Conservation (phyloP, 148 eudicot genomes). For the Dianthus caryophyllus region DNA sequence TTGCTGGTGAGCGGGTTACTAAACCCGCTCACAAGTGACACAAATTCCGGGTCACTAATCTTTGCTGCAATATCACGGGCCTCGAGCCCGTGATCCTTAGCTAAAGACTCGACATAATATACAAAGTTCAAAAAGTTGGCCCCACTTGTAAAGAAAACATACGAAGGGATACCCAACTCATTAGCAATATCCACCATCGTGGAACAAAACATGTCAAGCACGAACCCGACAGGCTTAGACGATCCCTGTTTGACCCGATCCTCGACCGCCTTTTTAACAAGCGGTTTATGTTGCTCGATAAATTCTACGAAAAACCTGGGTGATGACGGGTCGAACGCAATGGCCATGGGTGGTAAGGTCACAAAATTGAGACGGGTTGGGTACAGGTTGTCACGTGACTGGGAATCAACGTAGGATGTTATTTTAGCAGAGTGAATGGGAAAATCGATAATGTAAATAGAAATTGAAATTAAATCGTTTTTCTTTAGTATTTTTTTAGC, state of each 20-base stretch:
- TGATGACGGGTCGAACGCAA: constrained; percentile 6
- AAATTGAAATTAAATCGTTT: constrained; percentile 29
- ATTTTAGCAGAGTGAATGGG: constrained; percentile 5
- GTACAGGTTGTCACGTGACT: constrained; percentile 11
- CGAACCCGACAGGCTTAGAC: constrained; percentile 21
- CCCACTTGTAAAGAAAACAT: constrained; percentile 27
- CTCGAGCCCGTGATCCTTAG: constrained; percentile 11
- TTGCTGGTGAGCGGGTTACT: constrained; percentile 18
- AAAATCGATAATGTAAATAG: constrained; percentile 26
- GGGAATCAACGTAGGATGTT: constrained; percentile 22
- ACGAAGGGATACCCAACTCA: constrained; percentile 29
- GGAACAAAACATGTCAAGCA: constrained; percentile 31
- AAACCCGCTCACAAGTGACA: constrained; percentile 21
- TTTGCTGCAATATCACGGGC: neutral
- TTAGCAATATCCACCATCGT: constrained; percentile 29
- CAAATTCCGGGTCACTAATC: constrained; percentile 3
- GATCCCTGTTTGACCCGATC: too few species aligned
- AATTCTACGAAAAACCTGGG: neutral
- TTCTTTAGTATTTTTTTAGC: constrained; percentile 40
- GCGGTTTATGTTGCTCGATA: constrained; percentile 20
- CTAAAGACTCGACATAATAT: constrained; percentile 7
- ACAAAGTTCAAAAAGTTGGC: constrained; percentile 10
- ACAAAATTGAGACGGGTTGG: constrained; percentile 8
- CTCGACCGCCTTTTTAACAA: constrained; percentile 18
- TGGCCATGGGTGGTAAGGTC: constrained; percentile 21